phyloP scores from a whole-genome alignment of 208 protist species.

The Acanthamoeba royreba region DNA sequence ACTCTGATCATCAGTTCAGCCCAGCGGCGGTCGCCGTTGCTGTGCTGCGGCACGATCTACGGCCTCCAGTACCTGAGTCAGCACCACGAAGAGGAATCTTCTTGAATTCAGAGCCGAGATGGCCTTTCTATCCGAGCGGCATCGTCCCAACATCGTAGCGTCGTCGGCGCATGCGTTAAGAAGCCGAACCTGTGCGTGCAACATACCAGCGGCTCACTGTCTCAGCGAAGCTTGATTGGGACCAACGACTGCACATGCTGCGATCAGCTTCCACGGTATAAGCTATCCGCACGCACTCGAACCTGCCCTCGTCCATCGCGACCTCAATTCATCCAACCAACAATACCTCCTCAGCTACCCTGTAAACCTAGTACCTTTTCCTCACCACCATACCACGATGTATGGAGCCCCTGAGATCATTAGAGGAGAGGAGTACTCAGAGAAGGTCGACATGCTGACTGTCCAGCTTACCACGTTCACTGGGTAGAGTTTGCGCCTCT shows the following conservation, averaged over 20 bases:
- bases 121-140: background rate
- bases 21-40: background rate
- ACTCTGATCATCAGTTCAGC: background rate
- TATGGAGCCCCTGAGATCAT: slow-evolving; percentile 56
- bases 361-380: background rate
- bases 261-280: background rate
- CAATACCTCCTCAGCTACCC: background rate
- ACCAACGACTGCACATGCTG: background rate
- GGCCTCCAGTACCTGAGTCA: background rate
- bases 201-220: background rate
- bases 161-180: slow-evolving; percentile 30
- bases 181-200: slow-evolving; percentile 9
- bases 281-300: background rate
- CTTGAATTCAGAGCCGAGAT: background rate
- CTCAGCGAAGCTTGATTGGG: background rate
- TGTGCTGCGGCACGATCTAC: background rate
- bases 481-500: no score
- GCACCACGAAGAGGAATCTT: background rate
- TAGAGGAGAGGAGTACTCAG: slow-evolving; percentile 53
- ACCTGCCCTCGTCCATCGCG: slow-evolving; percentile 25
- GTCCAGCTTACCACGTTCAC: no score
- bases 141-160: background rate
- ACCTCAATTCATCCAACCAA: slow-evolving; percentile 60
- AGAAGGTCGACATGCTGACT: slow-evolving; percentile 69
- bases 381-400: background rate